Evolutionary conservation across 768 basidiomycete species (phyloP), one percentile per base, ranked within the genome.

Genomic region (Sarcodon aspratus): DNA sequence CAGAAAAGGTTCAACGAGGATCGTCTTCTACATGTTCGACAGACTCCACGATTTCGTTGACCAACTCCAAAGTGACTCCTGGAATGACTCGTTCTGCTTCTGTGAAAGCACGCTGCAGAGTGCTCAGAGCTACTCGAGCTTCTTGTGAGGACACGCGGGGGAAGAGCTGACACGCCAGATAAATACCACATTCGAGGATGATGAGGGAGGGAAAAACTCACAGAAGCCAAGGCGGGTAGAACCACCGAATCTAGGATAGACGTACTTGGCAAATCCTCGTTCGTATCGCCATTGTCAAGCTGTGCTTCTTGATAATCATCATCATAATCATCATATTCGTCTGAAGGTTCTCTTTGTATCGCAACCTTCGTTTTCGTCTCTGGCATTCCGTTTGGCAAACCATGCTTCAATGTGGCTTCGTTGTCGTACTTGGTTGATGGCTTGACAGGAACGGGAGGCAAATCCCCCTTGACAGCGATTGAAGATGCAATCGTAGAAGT

Each of bases 181-280:
- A 49, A 36, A 48, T 31, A 38, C 34, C 18, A 27, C n/a, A 7
- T 32, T 51, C 7, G 12, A 11, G 40, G 35, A 33, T 11, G 50
- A 12, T 12, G 36, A 50, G 32, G 18, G 12, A 38, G 48, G 47
- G 36, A 48, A 18, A n/a, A 1, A 69, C 85, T 64, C 56, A 97
- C 95, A 52, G 90, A 94, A 40, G 93, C 89, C 57, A 98, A 83
- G n/a, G 93, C 93, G 18, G 96, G 96, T 31, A 97, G 68, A 46
- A 97, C 83, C 32, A 99, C 95, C 3, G 91, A 91, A 59, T 96
- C 93, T 35, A 98, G 71, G 82, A 98, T 95, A n/a, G 87, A 82
- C 27, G 85, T 85, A 60, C 89, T 86, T 5, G 85, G 79, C 38
- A 85, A 51, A 43, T 68, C 65, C 54, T 72, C 66, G 44, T 61